Percentiles rank a stretch among this genome's conserved stretches.
These are phyloP conservation scores for Inga laurina DNA, from an alignment of 306 rosid species.

Conservation along the genomic window DNA sequence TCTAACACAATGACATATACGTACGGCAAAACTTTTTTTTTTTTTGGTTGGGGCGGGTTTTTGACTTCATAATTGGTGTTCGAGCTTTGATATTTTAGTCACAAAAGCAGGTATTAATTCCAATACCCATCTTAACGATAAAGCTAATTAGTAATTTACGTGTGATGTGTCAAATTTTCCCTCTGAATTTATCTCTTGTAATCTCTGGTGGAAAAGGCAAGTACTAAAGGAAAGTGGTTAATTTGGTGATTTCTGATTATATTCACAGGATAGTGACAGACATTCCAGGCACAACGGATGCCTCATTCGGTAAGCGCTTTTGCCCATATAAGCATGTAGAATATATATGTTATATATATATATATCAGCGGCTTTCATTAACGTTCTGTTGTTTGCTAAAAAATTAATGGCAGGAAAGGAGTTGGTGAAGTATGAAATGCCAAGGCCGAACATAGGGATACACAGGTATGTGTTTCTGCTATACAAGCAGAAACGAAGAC, in stretches of 20 bases:
- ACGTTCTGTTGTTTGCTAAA: neutral
- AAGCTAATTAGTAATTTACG: neutral
- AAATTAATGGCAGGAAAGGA: slow-evolving; percentile 56
- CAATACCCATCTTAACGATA: neutral
- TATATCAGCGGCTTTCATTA: neutral
- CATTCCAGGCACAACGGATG: slow-evolving; percentile 93
- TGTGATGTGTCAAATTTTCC: neutral
- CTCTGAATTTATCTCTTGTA: neutral
- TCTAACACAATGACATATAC: neutral
- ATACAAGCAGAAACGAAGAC: slow-evolving; percentile 72
- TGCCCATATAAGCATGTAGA: neutral
- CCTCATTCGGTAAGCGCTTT: slow-evolving; percentile 62
- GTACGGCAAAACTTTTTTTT: neutral
- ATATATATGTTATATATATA: no score
- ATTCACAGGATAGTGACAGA: slow-evolving; percentile 80
- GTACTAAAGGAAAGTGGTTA: neutral
- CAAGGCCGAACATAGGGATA: slow-evolving; percentile 83
- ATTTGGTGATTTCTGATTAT: slow-evolving; percentile 4
- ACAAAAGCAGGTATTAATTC: neutral
- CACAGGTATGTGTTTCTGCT: slow-evolving; percentile 86
- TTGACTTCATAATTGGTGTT: neutral
- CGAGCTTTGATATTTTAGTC: neutral
- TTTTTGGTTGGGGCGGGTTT: neutral
- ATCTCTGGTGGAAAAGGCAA: neutral
- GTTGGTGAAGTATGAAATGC: slow-evolving; percentile 69